Evolutionary conservation across 2,329 filamentous ascomycete species (phyloP).

Genomic region (Fonsecaea monophora): DNA sequence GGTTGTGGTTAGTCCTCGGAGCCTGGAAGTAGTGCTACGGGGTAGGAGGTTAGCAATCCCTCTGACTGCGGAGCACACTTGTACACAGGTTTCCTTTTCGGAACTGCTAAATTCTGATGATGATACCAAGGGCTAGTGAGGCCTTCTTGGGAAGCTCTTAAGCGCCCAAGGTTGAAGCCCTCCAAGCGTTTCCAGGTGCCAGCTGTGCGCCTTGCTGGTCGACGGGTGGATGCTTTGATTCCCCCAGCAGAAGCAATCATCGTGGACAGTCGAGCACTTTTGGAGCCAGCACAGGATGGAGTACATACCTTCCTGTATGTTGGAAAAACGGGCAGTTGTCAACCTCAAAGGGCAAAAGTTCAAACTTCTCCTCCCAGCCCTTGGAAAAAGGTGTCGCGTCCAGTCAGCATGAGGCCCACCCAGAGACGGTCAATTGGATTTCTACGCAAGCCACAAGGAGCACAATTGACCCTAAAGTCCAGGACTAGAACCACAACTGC

Average conservation of each 20-base stretch:
- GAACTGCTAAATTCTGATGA: constrained; percentile 7
- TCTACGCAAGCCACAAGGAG: constrained; percentile 23
- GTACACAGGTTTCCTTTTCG: not conserved
- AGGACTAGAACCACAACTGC: constrained; percentile 24
- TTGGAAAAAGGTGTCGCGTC: not conserved
- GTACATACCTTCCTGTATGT: not conserved
- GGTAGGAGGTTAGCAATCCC: not conserved
- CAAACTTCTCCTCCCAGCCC: constrained; percentile 8
- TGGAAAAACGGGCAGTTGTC: not conserved
- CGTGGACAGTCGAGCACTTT: not conserved
- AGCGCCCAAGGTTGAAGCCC: constrained; percentile 4
- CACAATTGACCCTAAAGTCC: constrained; percentile 13
- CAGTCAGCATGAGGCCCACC: constrained; percentile 22
- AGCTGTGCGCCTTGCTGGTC: constrained; percentile 4
- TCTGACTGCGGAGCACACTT: not conserved
- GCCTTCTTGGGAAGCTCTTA: not conserved
- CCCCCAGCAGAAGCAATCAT: not conserved
- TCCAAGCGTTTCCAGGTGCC: constrained; percentile 3
- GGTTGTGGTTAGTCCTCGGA: not conserved
- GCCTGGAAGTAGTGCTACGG: not conserved
- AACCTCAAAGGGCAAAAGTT: constrained; percentile 6
- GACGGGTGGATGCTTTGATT: not conserved
- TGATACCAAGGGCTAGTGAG: not conserved
- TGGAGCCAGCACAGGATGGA: not conserved
- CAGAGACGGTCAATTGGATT: constrained; percentile 12